Percentiles rank a stretch among this genome's conserved stretches.
phyloP scores from a whole-genome alignment of 2,329 filamentous ascomycete species.

The Epichloe uncinata region DNA sequence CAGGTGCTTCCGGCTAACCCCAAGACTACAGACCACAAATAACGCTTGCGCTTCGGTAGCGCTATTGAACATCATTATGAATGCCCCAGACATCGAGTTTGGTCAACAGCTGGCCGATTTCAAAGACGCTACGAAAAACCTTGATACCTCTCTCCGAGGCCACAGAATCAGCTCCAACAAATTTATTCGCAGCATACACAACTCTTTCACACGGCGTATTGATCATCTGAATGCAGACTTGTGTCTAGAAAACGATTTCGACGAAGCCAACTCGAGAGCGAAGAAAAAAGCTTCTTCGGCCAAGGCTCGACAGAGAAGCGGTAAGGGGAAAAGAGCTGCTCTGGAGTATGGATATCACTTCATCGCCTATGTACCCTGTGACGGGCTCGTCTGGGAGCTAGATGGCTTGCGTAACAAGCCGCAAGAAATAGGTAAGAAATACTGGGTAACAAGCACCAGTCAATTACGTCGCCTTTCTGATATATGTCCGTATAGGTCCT shows the following conservation, averaged over 20 bases:
- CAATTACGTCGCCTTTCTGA: background rate
- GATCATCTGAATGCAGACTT: constrained; percentile 66
- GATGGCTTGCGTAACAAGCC: constrained; percentile 71
- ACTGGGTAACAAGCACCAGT: background rate
- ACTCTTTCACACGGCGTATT: constrained; percentile 72
- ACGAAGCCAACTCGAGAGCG: constrained; percentile 20
- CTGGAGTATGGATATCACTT: constrained; percentile 69
- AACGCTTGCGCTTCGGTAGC: constrained; percentile 92
- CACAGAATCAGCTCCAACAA: constrained; percentile 60
- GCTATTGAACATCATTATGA: constrained; percentile 87
- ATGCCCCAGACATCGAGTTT: constrained; percentile 51
- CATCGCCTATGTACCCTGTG: constrained; percentile 70
- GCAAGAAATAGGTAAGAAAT: constrained; percentile 20
- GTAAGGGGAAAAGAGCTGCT: constrained; percentile 27
- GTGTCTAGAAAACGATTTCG: constrained; percentile 43
- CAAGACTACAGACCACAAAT: constrained; percentile 45
- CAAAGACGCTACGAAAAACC: constrained; percentile 53
- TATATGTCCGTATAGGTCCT: constrained; percentile 5
- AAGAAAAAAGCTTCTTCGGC: constrained; percentile 21
- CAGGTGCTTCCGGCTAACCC: background rate
- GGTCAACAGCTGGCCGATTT: constrained; percentile 60
- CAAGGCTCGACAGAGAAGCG: constrained; percentile 17
- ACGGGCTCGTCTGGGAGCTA: constrained; percentile 71
- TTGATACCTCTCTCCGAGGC: constrained; percentile 63
- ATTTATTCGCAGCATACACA: constrained; percentile 72